phyloP scores from a whole-genome alignment of 129 eudicot genomes.

The sunflower (Helianthus annuus) region DNA sequence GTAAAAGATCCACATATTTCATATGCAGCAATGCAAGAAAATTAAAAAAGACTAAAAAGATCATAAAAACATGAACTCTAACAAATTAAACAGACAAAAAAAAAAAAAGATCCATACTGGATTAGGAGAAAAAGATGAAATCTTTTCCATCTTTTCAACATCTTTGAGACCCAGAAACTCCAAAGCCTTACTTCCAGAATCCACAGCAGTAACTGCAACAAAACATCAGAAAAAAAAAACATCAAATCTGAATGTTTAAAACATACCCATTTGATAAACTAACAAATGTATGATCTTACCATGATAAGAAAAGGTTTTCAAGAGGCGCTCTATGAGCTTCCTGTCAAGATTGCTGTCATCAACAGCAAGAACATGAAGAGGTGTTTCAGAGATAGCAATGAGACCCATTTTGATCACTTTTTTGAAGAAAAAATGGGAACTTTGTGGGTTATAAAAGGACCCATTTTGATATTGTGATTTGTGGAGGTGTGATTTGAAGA shows the following conservation, averaged over 20 bases:
- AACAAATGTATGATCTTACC: conserved; percentile 37
- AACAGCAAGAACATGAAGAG: conserved; percentile 76
- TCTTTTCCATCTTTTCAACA: conserved; percentile 46
- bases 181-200: conserved; percentile 73
- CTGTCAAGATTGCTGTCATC: conserved; percentile 76
- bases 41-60: neutral
- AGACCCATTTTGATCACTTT: conserved; percentile 36
- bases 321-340: conserved; percentile 66
- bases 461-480: conserved; percentile 29
- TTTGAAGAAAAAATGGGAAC: neutral
- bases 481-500: conserved; percentile 35
- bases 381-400: conserved; percentile 37
- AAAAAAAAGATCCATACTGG: conserved; percentile 36
- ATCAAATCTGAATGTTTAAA: neutral
- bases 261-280: conserved; percentile 3
- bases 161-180: conserved; percentile 63
- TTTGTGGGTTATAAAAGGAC: conserved; percentile 31
- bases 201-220: conserved; percentile 71
- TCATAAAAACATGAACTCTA: neutral
- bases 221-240: neutral
- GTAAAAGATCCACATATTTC: neutral
- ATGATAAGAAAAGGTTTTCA: conserved; percentile 68
- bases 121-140: conserved; percentile 34
- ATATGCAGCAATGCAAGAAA: neutral
- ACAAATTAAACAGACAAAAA: neutral